Percentiles rank a stretch among this genome's conserved stretches.
These are phyloP conservation scores for Psilocybe cyanescens DNA, from an alignment of 768 basidiomycete genomes.

Conservation along the genomic window DNA sequence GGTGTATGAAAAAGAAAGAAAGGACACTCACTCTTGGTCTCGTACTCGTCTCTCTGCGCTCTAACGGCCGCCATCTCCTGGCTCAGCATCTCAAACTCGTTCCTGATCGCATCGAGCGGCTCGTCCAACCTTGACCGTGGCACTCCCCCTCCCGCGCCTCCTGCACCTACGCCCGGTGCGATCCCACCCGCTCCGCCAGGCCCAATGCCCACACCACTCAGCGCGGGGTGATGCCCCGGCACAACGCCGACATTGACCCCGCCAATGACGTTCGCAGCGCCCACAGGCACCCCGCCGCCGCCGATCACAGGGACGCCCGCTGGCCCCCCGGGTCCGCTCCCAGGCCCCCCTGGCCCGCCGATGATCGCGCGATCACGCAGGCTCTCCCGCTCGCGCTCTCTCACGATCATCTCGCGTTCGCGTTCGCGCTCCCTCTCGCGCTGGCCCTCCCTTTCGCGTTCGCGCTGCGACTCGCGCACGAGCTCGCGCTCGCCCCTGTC, in stretches of 20 bases:
- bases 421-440: slow-evolving; percentile 3
- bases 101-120: slow-evolving; percentile 77
- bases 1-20: slow-evolving; percentile 3
- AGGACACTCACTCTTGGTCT: slow-evolving; percentile 73
- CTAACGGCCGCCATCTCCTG: slow-evolving; percentile 71
- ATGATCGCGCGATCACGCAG: background rate
- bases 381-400: slow-evolving; percentile 9
- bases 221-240: background rate
- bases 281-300: background rate
- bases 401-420: background rate
- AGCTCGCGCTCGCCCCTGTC: background rate
- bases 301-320: background rate
- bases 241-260: background rate
- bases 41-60: slow-evolving; percentile 86
- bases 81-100: slow-evolving; percentile 81
- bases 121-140: slow-evolving; percentile 59
- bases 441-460: background rate
- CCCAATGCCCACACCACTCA: background rate
- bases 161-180: background rate
- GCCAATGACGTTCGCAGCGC: background rate
- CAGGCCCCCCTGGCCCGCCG: background rate
- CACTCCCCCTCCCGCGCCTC: background rate
- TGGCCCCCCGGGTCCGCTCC: background rate
- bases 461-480: background rate
- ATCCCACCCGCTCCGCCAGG: background rate